A percentile compares a stretch with the other conserved stretches of the same genome.
Conservation (phyloP, 2,329 filamentous ascomycete species). For the Colletotrichum lini region DNA sequence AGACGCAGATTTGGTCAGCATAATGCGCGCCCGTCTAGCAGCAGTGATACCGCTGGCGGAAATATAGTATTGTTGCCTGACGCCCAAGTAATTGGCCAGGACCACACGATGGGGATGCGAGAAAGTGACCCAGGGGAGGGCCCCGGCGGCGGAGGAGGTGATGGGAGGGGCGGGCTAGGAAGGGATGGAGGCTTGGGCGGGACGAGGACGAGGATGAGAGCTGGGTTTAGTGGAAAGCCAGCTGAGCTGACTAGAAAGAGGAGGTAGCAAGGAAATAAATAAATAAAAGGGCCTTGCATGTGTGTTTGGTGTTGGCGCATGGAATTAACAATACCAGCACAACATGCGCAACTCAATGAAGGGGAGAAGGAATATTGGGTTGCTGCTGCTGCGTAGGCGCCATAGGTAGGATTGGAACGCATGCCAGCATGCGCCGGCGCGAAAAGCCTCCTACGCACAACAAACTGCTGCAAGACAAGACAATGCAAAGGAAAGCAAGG, state of each 20-base stretch:
- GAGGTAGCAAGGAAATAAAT: background rate
- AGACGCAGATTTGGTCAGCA: slow-evolving; percentile 39
- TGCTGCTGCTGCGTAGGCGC: background rate
- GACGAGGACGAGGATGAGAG: slow-evolving; percentile 4
- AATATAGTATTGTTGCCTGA: slow-evolving; percentile 36
- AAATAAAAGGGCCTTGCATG: slow-evolving; percentile 12
- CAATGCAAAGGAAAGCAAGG: slow-evolving; percentile 16
- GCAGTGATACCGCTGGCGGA: slow-evolving; percentile 4
- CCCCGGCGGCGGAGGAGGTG: background rate
- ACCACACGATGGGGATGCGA: slow-evolving; percentile 26
- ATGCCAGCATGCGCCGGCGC: slow-evolving; percentile 17
- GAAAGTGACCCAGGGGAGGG: slow-evolving; percentile 4
- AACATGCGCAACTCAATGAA: slow-evolving; percentile 8
- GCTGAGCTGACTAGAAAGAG: slow-evolving; percentile 2
- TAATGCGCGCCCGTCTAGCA: slow-evolving; percentile 26
- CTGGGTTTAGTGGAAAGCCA: slow-evolving; percentile 19
- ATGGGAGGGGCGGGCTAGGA: background rate
- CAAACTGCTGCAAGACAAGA: background rate
- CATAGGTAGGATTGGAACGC: slow-evolving; percentile 7
- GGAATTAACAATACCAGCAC: background rate
- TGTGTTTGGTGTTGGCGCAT: slow-evolving; percentile 14
- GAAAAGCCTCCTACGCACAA: slow-evolving; percentile 27
- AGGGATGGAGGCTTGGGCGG: slow-evolving; percentile 4
- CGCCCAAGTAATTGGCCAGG: slow-evolving; percentile 39
- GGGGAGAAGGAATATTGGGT: slow-evolving; percentile 15